Base-by-base conservation (phyloP, 805 yeast species). In the Candida xiaguanensis region DNA sequence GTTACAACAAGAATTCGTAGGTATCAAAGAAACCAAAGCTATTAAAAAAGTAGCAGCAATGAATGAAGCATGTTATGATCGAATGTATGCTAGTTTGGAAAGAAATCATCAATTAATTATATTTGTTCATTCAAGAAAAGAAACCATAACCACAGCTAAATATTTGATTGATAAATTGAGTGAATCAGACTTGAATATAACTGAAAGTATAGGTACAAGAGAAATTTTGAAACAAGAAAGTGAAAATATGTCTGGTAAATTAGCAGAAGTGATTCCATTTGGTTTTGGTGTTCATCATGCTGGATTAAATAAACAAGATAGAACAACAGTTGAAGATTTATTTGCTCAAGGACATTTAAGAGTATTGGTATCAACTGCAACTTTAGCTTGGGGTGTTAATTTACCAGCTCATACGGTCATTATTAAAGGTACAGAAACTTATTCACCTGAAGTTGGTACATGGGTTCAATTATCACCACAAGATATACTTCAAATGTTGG, bases 351-450 rank as follows among this genome's bases (percentile, higher is more conserved):
- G 96, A 2, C 80, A 85, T 43, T 63, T 87, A n/a, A 84, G 80
- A 50, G 85, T 89, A 1, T 66, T 89, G 41, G 90, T 90, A 1
- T 87, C 95, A 0, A 89, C 97, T 2, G 95, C 96, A 0, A 89
- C 97, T 0, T 73, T 89, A 44, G 96, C 97, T 0, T 89, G 97
- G 97, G 97, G 97, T 73, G 96, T 89, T 23, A 89, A 89, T 56
- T 70, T 89, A 40, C 97, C 97, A 2, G 96, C 96, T 0, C 96
- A 90, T 53, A 87, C 96, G 0, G 97, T 89, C 22, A 81, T 89
- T 19, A 85, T 89, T 45, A 87, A 87, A 53, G 98, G 98, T 0
- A 91, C 99, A 0, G 95, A 87, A 52, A 81, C 89, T 0, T 93
- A 95, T 52, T 84, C 93, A 4, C 97, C 99, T 0, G 93, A 85